These are phyloP conservation scores for Solanum medicagineum DNA, from an alignment of 257 asterid species.

Conservation along the genomic window DNA sequence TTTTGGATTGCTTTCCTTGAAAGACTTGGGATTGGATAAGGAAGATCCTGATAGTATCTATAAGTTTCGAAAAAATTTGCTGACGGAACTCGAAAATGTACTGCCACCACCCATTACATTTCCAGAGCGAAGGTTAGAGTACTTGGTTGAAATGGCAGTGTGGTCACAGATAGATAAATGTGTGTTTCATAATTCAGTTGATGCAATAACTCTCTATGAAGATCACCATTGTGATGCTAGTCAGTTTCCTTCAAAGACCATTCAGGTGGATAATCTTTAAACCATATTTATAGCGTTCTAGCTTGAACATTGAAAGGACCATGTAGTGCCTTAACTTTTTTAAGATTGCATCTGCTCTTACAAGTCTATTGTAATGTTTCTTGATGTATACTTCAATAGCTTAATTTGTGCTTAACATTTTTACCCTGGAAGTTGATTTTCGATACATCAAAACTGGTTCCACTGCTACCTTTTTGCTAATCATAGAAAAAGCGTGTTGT, in stretches of 20 bases:
- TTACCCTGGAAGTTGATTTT: neutral
- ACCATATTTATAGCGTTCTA: neutral
- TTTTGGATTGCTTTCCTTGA: conserved; percentile 32
- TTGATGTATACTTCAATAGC: neutral
- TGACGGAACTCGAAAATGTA: conserved; percentile 41
- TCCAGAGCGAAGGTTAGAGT: conserved; percentile 79
- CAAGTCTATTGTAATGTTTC: neutral
- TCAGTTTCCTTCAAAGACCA: conserved; percentile 64
- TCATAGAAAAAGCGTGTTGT: neutral
- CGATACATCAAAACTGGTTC: neutral
- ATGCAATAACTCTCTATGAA: conserved; percentile 46
- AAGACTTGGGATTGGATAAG: conserved; percentile 28
- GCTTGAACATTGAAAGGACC: neutral
- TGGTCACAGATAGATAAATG: conserved; percentile 58
- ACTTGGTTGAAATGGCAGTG: conserved; percentile 64
- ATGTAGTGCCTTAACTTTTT: neutral
- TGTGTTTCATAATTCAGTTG: conserved; percentile 46
- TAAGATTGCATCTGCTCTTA: neutral
- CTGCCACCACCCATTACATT: conserved; percentile 68
- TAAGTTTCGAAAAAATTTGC: conserved; percentile 32
- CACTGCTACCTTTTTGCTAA: neutral
- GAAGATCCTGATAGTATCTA: conserved; percentile 19
- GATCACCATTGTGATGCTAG: conserved; percentile 69
- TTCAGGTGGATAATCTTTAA: conserved; percentile 50
- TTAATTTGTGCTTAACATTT: neutral